A percentile compares a stretch with the other conserved stretches of the same genome.
Evolutionary conservation across 352 stramenopile species (phyloP).

Genomic region (Globisporangium orthogonon): DNA sequence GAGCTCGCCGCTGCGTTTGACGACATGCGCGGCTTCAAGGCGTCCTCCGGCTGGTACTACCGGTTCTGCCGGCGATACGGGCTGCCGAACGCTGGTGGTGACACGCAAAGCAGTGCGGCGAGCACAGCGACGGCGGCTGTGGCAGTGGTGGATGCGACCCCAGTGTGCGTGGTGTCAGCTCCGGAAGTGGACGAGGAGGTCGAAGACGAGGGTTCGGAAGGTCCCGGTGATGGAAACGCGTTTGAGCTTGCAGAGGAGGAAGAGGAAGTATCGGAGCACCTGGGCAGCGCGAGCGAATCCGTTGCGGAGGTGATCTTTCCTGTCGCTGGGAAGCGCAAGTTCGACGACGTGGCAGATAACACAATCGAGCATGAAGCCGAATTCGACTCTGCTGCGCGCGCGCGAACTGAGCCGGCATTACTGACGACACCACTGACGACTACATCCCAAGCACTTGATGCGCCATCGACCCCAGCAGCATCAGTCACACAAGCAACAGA

Average conservation of each 20-base stretch:
- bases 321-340: constrained; percentile 8
- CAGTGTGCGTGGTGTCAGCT: background rate
- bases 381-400: background rate
- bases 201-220: background rate
- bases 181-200: background rate
- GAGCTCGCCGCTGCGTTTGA: constrained; percentile 22
- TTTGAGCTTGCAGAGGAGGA: background rate
- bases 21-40: constrained; percentile 44
- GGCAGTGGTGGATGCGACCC: background rate
- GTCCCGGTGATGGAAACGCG: background rate
- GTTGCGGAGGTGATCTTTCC: too few species aligned
- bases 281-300: background rate
- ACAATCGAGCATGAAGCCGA: background rate
- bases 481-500: too few species aligned
- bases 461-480: background rate
- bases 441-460: background rate
- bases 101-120: background rate
- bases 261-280: background rate
- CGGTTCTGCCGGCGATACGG: constrained; percentile 40
- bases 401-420: background rate
- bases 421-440: background rate
- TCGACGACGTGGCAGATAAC: constrained; percentile 1
- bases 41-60: constrained; percentile 50
- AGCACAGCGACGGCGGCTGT: background rate
- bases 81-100: constrained; percentile 5